Conservation (phyloP, 225 moss, liverwort and hornwort species). For the Polytrichum commune region DNA sequence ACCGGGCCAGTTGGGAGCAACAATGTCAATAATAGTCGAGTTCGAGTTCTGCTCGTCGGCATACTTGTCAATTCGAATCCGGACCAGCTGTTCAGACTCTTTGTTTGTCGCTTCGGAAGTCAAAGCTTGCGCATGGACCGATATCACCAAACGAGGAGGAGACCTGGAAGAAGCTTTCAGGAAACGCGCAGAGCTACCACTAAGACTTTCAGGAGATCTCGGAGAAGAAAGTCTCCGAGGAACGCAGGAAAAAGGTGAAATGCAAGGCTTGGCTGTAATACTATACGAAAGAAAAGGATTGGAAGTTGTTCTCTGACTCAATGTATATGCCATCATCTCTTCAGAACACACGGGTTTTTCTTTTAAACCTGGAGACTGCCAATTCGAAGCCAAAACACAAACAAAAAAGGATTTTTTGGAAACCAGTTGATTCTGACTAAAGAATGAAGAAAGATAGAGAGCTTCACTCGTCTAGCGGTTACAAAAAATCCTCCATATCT, state of each 20-base stretch:
- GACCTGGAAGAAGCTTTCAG: constrained; percentile 18
- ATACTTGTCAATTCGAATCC: constrained; percentile 44
- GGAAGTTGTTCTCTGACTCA: constrained; percentile 22
- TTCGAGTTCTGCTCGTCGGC: constrained; percentile 20
- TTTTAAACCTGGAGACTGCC: constrained; percentile 5
- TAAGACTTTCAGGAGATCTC: constrained; percentile 6
- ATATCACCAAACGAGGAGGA: constrained; percentile 11
- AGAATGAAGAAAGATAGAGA: no score
- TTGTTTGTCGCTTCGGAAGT: constrained; percentile 29
- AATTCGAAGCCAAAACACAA: neutral
- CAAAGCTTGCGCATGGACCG: constrained; percentile 28
- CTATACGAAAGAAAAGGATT: constrained; percentile 26
- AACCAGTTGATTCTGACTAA: no score
- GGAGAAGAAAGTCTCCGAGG: constrained; percentile 13
- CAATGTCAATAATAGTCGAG: constrained; percentile 50
- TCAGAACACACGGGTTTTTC: constrained; percentile 12
- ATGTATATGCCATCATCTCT: constrained; percentile 39
- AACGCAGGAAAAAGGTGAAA: constrained; percentile 8
- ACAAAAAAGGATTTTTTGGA: no score
- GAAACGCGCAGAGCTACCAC: constrained; percentile 16
- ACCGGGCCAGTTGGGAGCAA: constrained; percentile 67
- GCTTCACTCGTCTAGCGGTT: no score
- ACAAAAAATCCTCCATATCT: no score
- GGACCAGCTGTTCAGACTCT: constrained; percentile 22
- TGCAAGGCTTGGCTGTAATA: constrained; percentile 17